Evolutionary conservation across 2,329 filamentous ascomycete genomes (phyloP), one percentile per base, ranked within the genome.

Genomic region (Penicillium sp.): DNA sequence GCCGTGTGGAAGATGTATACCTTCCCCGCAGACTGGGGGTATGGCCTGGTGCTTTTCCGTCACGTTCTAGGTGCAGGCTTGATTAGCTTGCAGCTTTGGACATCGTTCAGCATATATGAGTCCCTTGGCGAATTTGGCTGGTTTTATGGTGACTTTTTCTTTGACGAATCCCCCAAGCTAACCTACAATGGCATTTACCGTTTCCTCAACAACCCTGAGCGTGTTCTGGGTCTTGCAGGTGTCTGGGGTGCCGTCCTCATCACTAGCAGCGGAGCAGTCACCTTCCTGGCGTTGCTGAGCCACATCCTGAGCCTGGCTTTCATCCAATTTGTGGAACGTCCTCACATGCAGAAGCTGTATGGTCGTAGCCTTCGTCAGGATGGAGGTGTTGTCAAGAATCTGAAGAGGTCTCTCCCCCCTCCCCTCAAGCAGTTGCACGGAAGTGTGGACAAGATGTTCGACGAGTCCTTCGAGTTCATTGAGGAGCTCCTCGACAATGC

Each of bases 141-240:
- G 93, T 97, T 97, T 79, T 97, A 92, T 67, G 94, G 94, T 15
- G 94, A 99, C 70, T 99, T 97, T 78, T 97, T 99, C 80, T 97
- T 94, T 68, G 91, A 97, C 55, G 88, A 90, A 39, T 84, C 87
- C 9, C 87, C 88, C 10, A 96, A 94, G 74, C 80, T 97, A 55
- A 97, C 90, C 0, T 99, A 99, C 74, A 91, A 89, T 61, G 95
- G 93, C 56, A 99, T 99, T 65, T 99, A 99, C 72, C 91, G 94
- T 41, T 99, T 96, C 75, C 80, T 99, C 60, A 99, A 99, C 77
- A 99, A 97, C 67, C 94, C 94, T 0, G 94, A 99, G 72, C 88
- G 93, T 50, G 87, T 97, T 32, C 87, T 99, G 58, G 94, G 94
- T 23, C 86, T 95, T 4, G 93, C 93, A 15, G 94, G 92, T n/a